Evolutionary conservation across 2,329 filamentous ascomycete genomes (phyloP), one percentile per base, ranked within the genome.

Genomic region (Trichoderma pleuroti): DNA sequence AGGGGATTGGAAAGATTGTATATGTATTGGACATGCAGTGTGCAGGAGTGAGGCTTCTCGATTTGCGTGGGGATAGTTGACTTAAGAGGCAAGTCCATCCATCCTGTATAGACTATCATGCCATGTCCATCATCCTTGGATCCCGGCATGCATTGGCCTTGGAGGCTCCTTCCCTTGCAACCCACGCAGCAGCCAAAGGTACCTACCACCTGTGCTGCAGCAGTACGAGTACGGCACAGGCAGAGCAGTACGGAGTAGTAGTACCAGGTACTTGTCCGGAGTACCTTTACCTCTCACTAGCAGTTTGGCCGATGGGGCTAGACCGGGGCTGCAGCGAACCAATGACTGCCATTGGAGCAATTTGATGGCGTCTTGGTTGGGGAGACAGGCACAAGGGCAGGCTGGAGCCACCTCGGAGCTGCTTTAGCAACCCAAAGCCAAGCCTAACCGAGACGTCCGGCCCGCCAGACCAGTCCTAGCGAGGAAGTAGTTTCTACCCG

Each of bases 81-180:
- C 66, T 68, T 68, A 68, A 68, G 46, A 57, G 66, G 66, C 66
- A 68, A 68, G 66, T 68, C 66, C 66, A 68, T 61, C 56, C 66
- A 61, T 3, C 3, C 26, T 28, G 26, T 28, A 28, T 5, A 28
- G 5, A 5, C 26, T 68, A 61, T 68, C 66, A 60, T 68, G 66
- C 66, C 66, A 59, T 60, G 66, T 46, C 66, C 34, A 68, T 60
- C 66, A 68, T 68, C 66, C 36, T 68, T 68, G 42, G 39, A 68
- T 52, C 66, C 66, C 56, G 66, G 66, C 28, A 36, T 68, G 66
- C 66, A 60, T 68, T 59, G 64, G 64, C 28, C 46, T 34, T 56
- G 64, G 24, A 67, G 52, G 64, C 46, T 61, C 56, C 39, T 68
- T 68, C 39, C 66, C 42, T 52, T 68, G 66, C 54, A 61, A 66